Conservation (phyloP, 2,329 filamentous ascomycete species). For the Ophiostoma tasmaniense region DNA sequence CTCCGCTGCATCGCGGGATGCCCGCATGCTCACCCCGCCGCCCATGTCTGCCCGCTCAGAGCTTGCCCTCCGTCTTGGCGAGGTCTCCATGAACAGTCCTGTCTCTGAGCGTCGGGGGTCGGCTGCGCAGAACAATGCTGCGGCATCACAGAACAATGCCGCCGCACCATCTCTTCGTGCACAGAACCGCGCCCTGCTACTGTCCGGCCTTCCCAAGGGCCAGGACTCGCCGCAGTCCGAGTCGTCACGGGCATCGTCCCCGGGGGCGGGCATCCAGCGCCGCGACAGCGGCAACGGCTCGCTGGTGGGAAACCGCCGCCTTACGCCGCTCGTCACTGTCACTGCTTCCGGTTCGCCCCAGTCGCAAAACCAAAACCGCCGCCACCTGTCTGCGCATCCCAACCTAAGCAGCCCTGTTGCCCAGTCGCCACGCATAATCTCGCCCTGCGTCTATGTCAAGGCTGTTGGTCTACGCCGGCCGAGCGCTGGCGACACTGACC, state of each 20-base stretch:
- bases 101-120: neutral
- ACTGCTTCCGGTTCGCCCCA: neutral
- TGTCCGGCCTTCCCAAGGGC: constrained; percentile 15
- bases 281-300: neutral
- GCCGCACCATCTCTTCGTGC: constrained; percentile 14
- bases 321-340: constrained; percentile 16
- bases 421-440: constrained; percentile 17
- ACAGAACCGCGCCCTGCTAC: constrained; percentile 19
- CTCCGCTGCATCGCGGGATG: neutral
- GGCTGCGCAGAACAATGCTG: neutral
- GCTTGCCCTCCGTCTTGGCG: constrained; percentile 14
- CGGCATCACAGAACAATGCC: neutral
- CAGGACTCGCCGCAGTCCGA: neutral
- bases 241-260: neutral
- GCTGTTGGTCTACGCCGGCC: constrained; percentile 9
- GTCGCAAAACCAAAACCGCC: neutral
- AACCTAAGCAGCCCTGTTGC: neutral
- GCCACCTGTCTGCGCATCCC: neutral
- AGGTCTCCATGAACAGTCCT: constrained; percentile 14
- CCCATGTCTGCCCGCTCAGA: constrained; percentile 12
- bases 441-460: constrained; percentile 20
- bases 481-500: neutral
- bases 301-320: neutral
- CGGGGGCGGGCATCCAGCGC: neutral
- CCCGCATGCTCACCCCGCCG: constrained; percentile 17